These are phyloP conservation scores for Rhipidocladum racemiflorum DNA, from an alignment of 176 grass and related monocot genomes.

Conservation along the genomic window DNA sequence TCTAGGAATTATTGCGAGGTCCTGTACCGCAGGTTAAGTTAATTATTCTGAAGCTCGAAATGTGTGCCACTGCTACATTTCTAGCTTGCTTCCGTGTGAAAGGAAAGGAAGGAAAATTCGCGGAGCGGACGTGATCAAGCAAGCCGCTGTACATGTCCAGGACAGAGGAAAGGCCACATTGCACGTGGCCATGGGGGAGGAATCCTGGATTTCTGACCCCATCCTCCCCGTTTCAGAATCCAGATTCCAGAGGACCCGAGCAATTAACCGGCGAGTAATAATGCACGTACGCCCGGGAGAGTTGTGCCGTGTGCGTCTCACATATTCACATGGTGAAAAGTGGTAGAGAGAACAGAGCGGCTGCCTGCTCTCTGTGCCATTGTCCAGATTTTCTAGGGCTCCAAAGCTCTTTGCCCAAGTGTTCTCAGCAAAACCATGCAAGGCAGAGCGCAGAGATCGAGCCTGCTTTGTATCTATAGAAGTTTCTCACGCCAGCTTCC, in stretches of 20 bases:
- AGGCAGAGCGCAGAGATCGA: not conserved
- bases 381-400: not conserved
- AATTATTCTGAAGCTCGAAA: not conserved
- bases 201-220: not conserved
- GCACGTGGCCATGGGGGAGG: not conserved
- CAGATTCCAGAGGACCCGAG: not conserved
- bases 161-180: not conserved
- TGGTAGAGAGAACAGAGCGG: not conserved
- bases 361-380: not conserved
- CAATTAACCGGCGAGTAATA: not conserved
- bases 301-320: not conserved
- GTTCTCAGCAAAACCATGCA: not conserved
- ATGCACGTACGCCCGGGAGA: not conserved
- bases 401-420: not conserved
- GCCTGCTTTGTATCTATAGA: not conserved
- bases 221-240: not conserved
- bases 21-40: not conserved
- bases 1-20: not conserved
- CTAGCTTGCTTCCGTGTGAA: not conserved
- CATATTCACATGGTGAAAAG: not conserved
- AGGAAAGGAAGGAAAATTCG: not conserved
- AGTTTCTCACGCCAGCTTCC: constrained; percentile 13
- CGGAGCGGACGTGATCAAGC: not conserved
- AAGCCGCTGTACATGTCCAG: not conserved
- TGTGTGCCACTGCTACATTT: not conserved